phyloP scores from a whole-genome alignment of 169 alveolate genomes.

The Neospora caninum region DNA sequence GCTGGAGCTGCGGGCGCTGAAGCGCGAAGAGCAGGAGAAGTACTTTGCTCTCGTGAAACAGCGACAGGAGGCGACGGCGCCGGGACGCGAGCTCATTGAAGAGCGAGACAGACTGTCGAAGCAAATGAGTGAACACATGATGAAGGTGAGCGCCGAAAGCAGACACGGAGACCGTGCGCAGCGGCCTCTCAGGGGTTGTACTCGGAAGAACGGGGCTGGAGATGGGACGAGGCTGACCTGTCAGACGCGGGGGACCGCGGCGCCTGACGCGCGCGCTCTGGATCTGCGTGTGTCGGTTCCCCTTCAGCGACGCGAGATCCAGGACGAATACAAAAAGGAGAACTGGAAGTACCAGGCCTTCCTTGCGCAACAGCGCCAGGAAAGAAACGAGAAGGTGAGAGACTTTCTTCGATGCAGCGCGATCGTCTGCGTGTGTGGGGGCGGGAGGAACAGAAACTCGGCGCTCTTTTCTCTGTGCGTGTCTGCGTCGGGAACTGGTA shows the following conservation, averaged over 20 bases:
- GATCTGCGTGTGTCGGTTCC: not conserved
- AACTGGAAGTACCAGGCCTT: conserved; percentile 42
- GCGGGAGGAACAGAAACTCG: no score
- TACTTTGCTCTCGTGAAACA: conserved; percentile 49
- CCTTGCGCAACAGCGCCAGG: conserved; percentile 36
- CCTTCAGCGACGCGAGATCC: conserved; percentile 31
- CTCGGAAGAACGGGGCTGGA: no score
- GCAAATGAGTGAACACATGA: conserved; percentile 45
- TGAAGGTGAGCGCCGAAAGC: not conserved
- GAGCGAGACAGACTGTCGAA: conserved; percentile 36
- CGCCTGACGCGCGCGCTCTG: no score
- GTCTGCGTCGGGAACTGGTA: no score
- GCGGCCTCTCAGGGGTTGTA: no score
- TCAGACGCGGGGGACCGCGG: no score
- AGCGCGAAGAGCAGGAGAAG: conserved; percentile 59
- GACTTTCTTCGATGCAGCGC: no score
- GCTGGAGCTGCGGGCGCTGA: conserved; percentile 44
- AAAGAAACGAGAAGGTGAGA: conserved; percentile 17
- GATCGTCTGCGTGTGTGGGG: no score
- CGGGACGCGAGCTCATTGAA: conserved; percentile 60
- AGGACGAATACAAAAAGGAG: conserved; percentile 30
- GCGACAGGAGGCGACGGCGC: conserved; percentile 59
- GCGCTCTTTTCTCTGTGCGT: no score
- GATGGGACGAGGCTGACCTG: no score
- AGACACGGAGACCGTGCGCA: no score